phyloP scores from a whole-genome alignment of 441 rosid genomes.

The Geranium incanum region DNA sequence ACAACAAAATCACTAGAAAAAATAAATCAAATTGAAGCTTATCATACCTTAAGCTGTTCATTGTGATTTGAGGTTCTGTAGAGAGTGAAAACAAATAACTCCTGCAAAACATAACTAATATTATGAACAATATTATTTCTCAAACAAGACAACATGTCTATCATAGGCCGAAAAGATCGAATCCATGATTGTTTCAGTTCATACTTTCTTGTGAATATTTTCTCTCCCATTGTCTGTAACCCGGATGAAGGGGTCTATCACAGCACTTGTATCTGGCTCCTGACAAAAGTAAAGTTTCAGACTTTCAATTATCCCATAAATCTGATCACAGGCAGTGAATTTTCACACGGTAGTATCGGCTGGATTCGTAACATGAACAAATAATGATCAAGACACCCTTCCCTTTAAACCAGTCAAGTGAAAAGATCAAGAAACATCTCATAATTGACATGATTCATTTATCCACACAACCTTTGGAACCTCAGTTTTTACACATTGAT shows the following conservation, averaged over 20 bases:
- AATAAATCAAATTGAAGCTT: not conserved
- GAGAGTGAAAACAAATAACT: slow-evolving; percentile 74
- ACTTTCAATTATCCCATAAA: too few species aligned
- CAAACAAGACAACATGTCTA: not conserved
- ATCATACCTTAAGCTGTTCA: slow-evolving; percentile 70
- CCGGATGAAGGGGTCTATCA: slow-evolving; percentile 60
- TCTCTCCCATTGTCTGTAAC: slow-evolving; percentile 89
- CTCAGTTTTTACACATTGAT: too few species aligned
- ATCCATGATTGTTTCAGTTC: slow-evolving; percentile 3
- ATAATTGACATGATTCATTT: too few species aligned
- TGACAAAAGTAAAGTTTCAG: slow-evolving; percentile 23
- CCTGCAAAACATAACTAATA: slow-evolving; percentile 37
- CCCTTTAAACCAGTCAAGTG: too few species aligned
- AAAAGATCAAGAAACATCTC: too few species aligned
- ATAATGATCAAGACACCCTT: too few species aligned
- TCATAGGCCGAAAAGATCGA: not conserved
- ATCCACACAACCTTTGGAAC: too few species aligned
- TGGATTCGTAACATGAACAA: too few species aligned
- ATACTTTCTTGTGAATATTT: slow-evolving; percentile 73
- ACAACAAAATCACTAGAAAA: not conserved
- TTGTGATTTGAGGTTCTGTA: slow-evolving; percentile 58
- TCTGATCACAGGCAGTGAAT: too few species aligned
- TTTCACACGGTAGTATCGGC: too few species aligned
- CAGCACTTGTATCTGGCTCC: slow-evolving; percentile 73
- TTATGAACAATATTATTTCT: slow-evolving; percentile 8